Evolutionary conservation across 2,329 filamentous ascomycete species (phyloP), one percentile per base, ranked within the genome.

Genomic region (Nigrospora sphaerica): DNA sequence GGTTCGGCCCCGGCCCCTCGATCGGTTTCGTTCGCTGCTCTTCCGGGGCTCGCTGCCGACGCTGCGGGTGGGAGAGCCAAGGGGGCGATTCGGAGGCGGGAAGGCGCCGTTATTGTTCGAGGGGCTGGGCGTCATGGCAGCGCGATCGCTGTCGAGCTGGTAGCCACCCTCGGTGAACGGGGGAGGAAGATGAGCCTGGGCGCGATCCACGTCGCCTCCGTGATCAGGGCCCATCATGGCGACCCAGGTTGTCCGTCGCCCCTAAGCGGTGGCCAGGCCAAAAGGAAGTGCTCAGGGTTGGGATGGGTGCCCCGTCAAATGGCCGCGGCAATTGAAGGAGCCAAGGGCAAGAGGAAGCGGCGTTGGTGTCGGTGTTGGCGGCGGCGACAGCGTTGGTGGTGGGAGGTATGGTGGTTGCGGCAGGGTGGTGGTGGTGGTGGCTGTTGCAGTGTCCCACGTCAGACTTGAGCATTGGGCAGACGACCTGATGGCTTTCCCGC

Each of bases 21-120:
- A 80, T 53, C 77, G 67, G 55, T 76, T 81, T 49, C 77, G 73
- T 63, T 84, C 80, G 53, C 62, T 68, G 63, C 78, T 81, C 57
- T 66, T 72, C 55, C 75, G 68, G 49, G 69, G 64, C 46, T 79
- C 75, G 47, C 58, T 56, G 32, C 73, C 50, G 42, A 58, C 58
- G 52, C 64, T 67, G 32, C 64, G 59, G 16, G 65, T 60, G 10
- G 68, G 68, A 0, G 69, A 71, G 17, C 49, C 61, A 34, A 66
- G 61, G 9, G 56, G 56, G 32, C 62, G 56, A 18, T 42, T 55
- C n/a, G 55, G 59, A n/a, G 60, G 53, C 32, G 57, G 49, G 42
- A 52, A 59, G 33, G 51, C 56, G 40, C 61, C 58, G 39, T 62
- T 62, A 31, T 54, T 52, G 45, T 58, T 60, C 28, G 59, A 50